Conservation (phyloP, 768 basidiomycete genomes). For the Xerocomus spinulosus region DNA sequence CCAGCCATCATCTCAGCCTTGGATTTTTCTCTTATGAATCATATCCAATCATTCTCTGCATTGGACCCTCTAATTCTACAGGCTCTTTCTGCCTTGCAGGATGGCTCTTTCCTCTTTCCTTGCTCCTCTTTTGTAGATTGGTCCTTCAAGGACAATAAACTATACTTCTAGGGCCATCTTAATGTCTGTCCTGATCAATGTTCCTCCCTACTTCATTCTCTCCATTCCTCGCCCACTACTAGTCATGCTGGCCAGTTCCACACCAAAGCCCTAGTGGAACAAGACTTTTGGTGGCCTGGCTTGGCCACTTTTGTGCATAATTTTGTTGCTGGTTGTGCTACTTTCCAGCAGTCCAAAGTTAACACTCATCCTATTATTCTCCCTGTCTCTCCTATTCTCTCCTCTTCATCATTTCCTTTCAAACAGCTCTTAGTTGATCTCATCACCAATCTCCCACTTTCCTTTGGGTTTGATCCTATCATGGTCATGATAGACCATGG, state of each 20-base stretch:
- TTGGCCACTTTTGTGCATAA: background rate
- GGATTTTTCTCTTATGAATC: no score
- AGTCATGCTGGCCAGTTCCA: no score
- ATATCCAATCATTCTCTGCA: no score
- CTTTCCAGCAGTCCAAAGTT: background rate
- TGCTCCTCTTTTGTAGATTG: no score
- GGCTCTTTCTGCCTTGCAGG: no score
- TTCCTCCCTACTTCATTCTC: background rate
- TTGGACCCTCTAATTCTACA: no score
- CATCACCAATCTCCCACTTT: background rate
- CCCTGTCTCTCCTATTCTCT: background rate
- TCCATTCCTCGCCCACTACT: background rate
- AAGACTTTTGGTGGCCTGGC: background rate
- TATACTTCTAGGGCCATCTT: no score
- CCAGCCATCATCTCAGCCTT: no score
- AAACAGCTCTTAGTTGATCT: background rate
- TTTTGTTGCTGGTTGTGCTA: background rate
- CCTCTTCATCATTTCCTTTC: background rate
- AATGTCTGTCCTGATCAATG: background rate
- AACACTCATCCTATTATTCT: background rate
- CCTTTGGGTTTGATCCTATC: no score
- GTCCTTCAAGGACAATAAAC: no score
- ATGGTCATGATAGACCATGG: background rate
- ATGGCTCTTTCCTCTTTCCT: no score
- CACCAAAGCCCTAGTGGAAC: no score